phyloP scores from a whole-genome alignment of 2,329 filamentous ascomycete genomes.

The Zymoseptoria brevis region DNA sequence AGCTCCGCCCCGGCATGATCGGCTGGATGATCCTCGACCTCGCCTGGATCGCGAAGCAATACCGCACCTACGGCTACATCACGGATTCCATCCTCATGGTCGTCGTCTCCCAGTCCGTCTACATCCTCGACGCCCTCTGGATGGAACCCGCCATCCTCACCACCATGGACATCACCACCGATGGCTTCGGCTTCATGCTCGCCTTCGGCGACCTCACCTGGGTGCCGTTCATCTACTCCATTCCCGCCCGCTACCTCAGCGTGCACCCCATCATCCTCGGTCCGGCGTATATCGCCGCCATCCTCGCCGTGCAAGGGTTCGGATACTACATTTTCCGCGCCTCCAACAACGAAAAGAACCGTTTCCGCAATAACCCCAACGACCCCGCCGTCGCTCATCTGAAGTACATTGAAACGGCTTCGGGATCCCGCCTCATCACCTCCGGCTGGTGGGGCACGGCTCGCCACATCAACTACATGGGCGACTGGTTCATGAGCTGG shows the following conservation, averaged over 20 bases:
- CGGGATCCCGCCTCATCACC: slow-evolving; percentile 70
- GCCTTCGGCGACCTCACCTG: slow-evolving; percentile 87
- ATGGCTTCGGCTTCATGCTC: slow-evolving; percentile 94
- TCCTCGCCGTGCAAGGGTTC: slow-evolving; percentile 57
- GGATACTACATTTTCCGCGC: slow-evolving; percentile 91
- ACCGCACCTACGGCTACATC: slow-evolving; percentile 71
- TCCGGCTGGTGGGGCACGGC: slow-evolving; percentile 91
- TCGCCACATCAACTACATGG: slow-evolving; percentile 91
- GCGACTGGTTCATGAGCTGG: slow-evolving; percentile 92
- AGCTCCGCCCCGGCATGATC: slow-evolving; percentile 84
- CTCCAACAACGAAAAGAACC: slow-evolving; percentile 93
- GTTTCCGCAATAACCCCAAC: slow-evolving; percentile 77
- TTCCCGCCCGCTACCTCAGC: slow-evolving; percentile 77
- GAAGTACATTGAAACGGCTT: slow-evolving; percentile 75
- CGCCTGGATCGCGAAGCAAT: slow-evolving; percentile 79
- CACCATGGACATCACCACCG: slow-evolving; percentile 87
- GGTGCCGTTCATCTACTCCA: slow-evolving; percentile 83
- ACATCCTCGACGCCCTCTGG: slow-evolving; percentile 75
- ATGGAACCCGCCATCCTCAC: slow-evolving; percentile 86
- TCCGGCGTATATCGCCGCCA: slow-evolving; percentile 52
- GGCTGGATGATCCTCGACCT: slow-evolving; percentile 83
- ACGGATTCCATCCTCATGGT: slow-evolving; percentile 81
- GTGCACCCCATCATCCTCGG: slow-evolving; percentile 76
- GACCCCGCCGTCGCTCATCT: slow-evolving; percentile 73
- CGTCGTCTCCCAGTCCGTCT: slow-evolving; percentile 68